These are phyloP conservation scores for Iris macrosiphon DNA, from an alignment of 106 monocot species.

Conservation along the genomic window DNA sequence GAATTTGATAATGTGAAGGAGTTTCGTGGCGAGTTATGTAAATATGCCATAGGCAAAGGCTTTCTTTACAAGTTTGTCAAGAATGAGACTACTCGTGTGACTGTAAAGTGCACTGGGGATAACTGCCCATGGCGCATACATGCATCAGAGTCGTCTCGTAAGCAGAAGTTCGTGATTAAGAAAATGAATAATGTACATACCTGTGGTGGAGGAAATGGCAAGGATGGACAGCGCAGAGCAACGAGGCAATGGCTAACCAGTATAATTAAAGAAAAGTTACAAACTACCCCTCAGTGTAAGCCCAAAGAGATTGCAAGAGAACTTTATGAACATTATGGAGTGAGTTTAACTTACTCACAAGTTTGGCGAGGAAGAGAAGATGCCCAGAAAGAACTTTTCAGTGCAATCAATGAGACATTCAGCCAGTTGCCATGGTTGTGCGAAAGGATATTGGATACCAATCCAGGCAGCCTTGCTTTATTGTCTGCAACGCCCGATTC, in stretches of 20 bases:
- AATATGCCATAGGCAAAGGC: slow-evolving; percentile 72
- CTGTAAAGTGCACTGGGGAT: slow-evolving; percentile 56
- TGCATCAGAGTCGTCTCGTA: slow-evolving; percentile 70
- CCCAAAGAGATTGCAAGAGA: slow-evolving; percentile 76
- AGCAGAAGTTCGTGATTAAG: slow-evolving; percentile 84
- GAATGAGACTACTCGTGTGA: slow-evolving; percentile 79
- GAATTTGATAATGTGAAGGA: slow-evolving; percentile 90
- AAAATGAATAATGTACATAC: slow-evolving; percentile 65
- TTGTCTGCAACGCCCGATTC: slow-evolving; percentile 52
- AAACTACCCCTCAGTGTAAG: slow-evolving; percentile 49
- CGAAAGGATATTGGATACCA: slow-evolving; percentile 69
- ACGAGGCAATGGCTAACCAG: slow-evolving; percentile 77
- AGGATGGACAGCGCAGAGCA: slow-evolving; percentile 45
- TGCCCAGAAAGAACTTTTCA: slow-evolving; percentile 70
- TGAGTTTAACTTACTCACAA: slow-evolving; percentile 73
- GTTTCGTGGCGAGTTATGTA: slow-evolving; percentile 69
- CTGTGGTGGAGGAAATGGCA: slow-evolving; percentile 62
- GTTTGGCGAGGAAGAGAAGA: slow-evolving; percentile 78
- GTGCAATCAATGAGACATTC: slow-evolving; percentile 58
- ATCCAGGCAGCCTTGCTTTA: slow-evolving; percentile 72
- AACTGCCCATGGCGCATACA: slow-evolving; percentile 85
- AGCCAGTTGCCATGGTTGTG: slow-evolving; percentile 71
- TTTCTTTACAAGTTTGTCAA: slow-evolving; percentile 84
- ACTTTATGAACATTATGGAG: slow-evolving; percentile 67
- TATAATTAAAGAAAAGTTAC: slow-evolving; percentile 76